Base-by-base conservation (phyloP, 495 filamentous ascomycete genomes). In the Aspergillus ellipticus region DNA sequence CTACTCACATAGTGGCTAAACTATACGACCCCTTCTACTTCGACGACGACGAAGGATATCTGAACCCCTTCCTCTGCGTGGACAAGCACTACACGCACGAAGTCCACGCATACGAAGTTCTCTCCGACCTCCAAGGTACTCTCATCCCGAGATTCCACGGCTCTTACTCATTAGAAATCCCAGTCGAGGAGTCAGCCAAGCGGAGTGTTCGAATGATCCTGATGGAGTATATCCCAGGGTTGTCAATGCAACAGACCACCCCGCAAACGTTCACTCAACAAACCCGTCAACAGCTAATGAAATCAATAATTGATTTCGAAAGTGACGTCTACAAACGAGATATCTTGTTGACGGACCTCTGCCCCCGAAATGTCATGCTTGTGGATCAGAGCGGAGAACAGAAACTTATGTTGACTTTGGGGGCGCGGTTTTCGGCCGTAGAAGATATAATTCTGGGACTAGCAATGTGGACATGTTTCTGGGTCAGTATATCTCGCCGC, bases 161-260 rank as follows among this genome's bases (percentile, higher is more conserved):
- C 33, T 59, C 51, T 3, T 60, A 50, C 42, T 51, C 60, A 2
- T 20, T 57, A 11, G 42, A 53, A n/a, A 20, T 63, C 16, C 53
- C 37, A 3, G 60, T 37, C n/a, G 0, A 21, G 8, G 49, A 21
- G 19, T 20, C 11, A 4, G 20, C 17, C 4, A 19, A 19, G 3
- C 60, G 60, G 24, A 28, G 13, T 20, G 57, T 63, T 8, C 59
- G 60, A 33, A 28, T 63, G n/a, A 63, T 63, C 28, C 35, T 63
- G 15, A 53, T 63, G 0, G 60, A 63, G 45, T 26, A 52, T 37
- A 56, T 60, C 11, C 45, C 49, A 0, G 59, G 59, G 15, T 9
- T 41, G 24, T 49, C 35, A 6, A 63, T 63, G 57, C 41, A 1
- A 13, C 15, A 52, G 7, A 15, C 28, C 10, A 21, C 42, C 37